phyloP scores from a whole-genome alignment of 345 rosid genomes.

The Gossypium arboreum region DNA sequence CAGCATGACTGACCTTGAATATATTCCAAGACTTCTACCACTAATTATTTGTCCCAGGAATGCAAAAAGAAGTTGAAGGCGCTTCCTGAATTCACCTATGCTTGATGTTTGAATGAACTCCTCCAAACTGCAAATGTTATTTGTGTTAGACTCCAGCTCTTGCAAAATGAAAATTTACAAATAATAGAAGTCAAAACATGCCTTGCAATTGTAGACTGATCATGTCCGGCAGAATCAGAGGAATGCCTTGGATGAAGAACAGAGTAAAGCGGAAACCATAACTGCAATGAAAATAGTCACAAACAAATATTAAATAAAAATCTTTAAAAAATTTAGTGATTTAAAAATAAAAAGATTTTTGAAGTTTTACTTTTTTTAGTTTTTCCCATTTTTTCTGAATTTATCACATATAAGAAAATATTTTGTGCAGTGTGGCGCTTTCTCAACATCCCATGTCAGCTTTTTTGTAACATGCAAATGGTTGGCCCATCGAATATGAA shows the following conservation, averaged over 20 bases:
- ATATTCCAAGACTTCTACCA: slow-evolving; percentile 50
- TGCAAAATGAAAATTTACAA: slow-evolving; percentile 16
- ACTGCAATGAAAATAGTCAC: slow-evolving; percentile 47
- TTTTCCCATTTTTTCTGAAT: too few species aligned
- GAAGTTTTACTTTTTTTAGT: too few species aligned
- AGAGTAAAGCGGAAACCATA: slow-evolving; percentile 91
- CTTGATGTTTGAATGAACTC: slow-evolving; percentile 82
- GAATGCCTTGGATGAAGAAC: slow-evolving; percentile 51
- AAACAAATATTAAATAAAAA: background rate
- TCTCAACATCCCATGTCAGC: too few species aligned
- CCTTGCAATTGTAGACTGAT: slow-evolving; percentile 65
- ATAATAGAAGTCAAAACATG: slow-evolving; percentile 17
- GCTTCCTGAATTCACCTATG: slow-evolving; percentile 79
- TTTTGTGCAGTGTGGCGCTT: too few species aligned
- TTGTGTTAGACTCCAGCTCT: slow-evolving; percentile 21
- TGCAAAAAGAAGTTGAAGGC: slow-evolving; percentile 81
- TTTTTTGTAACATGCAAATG: too few species aligned
- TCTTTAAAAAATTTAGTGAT: too few species aligned
- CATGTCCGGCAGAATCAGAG: slow-evolving; percentile 38
- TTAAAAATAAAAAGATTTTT: too few species aligned
- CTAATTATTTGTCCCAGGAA: slow-evolving; percentile 68
- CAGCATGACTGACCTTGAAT: slow-evolving; percentile 55
- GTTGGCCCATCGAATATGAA: too few species aligned
- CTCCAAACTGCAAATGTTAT: slow-evolving; percentile 57
- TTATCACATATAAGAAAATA: too few species aligned